Conservation (phyloP, 306 rosid genomes). For the Sicyos baderoa region DNA sequence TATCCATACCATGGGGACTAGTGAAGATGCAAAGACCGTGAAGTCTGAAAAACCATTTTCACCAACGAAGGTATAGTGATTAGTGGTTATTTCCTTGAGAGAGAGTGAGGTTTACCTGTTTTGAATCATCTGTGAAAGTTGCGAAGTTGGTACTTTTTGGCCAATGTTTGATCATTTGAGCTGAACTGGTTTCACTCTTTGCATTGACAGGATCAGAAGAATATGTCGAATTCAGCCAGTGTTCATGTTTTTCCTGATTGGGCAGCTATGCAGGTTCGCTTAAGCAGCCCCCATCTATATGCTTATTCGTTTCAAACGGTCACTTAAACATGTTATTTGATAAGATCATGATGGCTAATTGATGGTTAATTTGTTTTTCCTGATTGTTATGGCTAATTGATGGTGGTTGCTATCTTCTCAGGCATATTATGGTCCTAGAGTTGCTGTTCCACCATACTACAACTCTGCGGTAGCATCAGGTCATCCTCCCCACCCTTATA, state of each 20-base stretch:
- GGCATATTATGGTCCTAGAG: slow-evolving; percentile 95
- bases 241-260: slow-evolving; percentile 79
- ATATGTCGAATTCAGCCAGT: slow-evolving; percentile 42
- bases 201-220: slow-evolving; percentile 42
- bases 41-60: slow-evolving; percentile 62
- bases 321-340: background rate
- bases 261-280: slow-evolving; percentile 89
- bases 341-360: background rate
- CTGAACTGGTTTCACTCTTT: background rate
- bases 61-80: slow-evolving; percentile 53
- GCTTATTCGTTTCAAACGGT: slow-evolving; percentile 5
- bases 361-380: background rate
- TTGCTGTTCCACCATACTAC: slow-evolving; percentile 71
- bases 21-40: slow-evolving; percentile 54
- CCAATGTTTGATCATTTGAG: background rate
- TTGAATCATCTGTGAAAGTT: background rate
- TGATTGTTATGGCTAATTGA: slow-evolving; percentile 16
- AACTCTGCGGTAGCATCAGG: slow-evolving; percentile 64
- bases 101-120: background rate
- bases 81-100: slow-evolving; percentile 3
- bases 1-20: slow-evolving; percentile 50
- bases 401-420: slow-evolving; percentile 23
- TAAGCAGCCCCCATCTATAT: slow-evolving; percentile 8
- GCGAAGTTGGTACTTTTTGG: background rate
- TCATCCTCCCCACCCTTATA: slow-evolving; percentile 84